A percentile compares a stretch with the other conserved stretches of the same genome.
phyloP scores from a whole-genome alignment of 2,329 filamentous ascomycete species.

The Fusarium falciforme region DNA sequence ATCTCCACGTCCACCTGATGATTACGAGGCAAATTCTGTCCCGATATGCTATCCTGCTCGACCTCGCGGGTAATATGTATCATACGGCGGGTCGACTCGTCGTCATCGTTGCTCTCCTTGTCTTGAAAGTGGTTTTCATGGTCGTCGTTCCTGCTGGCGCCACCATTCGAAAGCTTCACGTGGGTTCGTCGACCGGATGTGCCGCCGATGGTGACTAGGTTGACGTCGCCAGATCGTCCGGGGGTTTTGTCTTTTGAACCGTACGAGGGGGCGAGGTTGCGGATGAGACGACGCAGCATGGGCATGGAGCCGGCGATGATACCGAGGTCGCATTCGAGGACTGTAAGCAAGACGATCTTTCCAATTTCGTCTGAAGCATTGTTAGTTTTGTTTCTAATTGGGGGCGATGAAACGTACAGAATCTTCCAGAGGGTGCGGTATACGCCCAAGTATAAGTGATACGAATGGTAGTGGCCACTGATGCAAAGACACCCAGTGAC shows the following conservation, averaged over 20 bases:
- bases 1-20: background rate
- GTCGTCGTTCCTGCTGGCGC: slow-evolving; percentile 8
- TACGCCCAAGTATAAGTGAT: slow-evolving; percentile 35
- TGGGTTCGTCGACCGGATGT: slow-evolving; percentile 11
- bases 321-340: slow-evolving; percentile 40
- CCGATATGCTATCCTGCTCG: slow-evolving; percentile 22
- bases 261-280: slow-evolving; percentile 18
- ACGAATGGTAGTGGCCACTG: slow-evolving; percentile 33
- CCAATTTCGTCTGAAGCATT: slow-evolving; percentile 24
- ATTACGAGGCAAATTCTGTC: background rate
- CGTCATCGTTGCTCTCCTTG: slow-evolving; percentile 30
- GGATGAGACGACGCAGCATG: slow-evolving; percentile 38
- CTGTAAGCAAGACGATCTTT: slow-evolving; percentile 39
- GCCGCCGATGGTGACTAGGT: slow-evolving; percentile 29
- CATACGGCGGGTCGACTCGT: slow-evolving; percentile 24
- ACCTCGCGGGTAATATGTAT: slow-evolving; percentile 32
- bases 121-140: slow-evolving; percentile 21
- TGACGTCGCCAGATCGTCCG: slow-evolving; percentile 20
- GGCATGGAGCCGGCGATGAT: slow-evolving; percentile 42
- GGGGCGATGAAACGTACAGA: background rate
- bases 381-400: background rate
- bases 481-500: slow-evolving; percentile 26
- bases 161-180: slow-evolving; percentile 17
- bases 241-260: slow-evolving; percentile 12
- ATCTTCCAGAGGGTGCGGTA: slow-evolving; percentile 2